Conservation (phyloP, 345 rosid species). For the Angophora floribunda region DNA sequence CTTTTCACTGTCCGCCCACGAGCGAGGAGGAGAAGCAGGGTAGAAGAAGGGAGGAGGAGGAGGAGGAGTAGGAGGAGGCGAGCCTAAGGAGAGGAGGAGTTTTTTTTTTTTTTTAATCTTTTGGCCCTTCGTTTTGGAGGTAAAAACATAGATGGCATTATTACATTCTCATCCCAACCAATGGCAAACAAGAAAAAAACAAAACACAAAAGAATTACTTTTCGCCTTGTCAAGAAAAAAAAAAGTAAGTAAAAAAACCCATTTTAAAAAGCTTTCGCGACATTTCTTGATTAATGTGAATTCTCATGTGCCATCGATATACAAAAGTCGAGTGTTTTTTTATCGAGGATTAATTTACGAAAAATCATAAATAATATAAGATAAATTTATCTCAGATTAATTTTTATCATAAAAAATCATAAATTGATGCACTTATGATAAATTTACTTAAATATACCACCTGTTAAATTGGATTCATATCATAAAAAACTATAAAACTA, state of each 20-base stretch:
- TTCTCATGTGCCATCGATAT: neutral
- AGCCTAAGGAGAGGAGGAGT: neutral
- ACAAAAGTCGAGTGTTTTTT: neutral
- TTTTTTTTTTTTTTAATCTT: too few species aligned
- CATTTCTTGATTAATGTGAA: neutral
- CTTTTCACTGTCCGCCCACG: neutral
- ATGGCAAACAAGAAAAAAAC: neutral
- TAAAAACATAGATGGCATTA: neutral
- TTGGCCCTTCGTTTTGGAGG: neutral
- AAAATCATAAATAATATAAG: too few species aligned
- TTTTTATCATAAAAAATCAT: neutral
- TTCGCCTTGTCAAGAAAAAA: neutral
- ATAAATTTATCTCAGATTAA: neutral
- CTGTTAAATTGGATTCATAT: neutral
- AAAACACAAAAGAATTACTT: neutral
- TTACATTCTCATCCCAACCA: neutral
- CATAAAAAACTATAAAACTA: too few species aligned
- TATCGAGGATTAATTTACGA: too few species aligned
- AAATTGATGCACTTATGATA: too few species aligned
- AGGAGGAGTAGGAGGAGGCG: neutral
- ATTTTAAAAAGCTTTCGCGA: neutral
- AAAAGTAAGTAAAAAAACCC: too few species aligned
- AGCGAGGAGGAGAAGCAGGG: neutral
- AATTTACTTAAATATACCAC: too few species aligned
- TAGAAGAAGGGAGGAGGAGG: neutral